These are phyloP conservation scores for Candida manassasensis DNA, from an alignment of 805 yeast species.

Conservation along the genomic window DNA sequence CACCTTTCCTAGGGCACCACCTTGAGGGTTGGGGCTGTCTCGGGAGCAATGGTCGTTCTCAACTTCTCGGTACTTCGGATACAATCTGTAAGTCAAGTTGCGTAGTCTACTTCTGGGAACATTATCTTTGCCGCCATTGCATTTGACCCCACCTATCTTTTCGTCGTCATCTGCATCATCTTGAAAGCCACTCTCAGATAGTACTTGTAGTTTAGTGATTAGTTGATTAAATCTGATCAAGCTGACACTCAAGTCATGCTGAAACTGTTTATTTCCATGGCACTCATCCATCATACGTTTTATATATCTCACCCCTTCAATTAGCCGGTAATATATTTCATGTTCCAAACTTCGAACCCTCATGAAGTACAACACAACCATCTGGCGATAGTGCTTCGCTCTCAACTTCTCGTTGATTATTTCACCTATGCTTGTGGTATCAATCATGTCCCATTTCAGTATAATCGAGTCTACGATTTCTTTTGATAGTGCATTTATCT, in stretches of 20 bases:
- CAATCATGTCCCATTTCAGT: background rate
- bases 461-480: background rate
- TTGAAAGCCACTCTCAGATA: background rate
- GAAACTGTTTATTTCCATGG: background rate
- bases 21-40: too few species aligned
- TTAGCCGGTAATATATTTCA: background rate
- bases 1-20: too few species aligned
- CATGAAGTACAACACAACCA: background rate
- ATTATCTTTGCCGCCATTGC: background rate
- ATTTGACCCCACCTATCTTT: background rate
- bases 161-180: background rate
- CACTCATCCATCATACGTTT: background rate
- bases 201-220: background rate
- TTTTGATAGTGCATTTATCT: slow-evolving; percentile 2
- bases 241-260: background rate
- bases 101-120: too few species aligned
- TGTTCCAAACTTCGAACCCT: background rate
- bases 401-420: slow-evolving; percentile 1
- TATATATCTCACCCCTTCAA: background rate
- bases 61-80: too few species aligned
- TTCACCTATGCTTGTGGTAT: background rate
- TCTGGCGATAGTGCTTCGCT: background rate
- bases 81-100: too few species aligned
- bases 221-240: slow-evolving; percentile 1
- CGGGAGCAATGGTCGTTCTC: too few species aligned